Evolutionary conservation across 768 basidiomycete species (phyloP).

Genomic region (Tubosaeta sp.): DNA sequence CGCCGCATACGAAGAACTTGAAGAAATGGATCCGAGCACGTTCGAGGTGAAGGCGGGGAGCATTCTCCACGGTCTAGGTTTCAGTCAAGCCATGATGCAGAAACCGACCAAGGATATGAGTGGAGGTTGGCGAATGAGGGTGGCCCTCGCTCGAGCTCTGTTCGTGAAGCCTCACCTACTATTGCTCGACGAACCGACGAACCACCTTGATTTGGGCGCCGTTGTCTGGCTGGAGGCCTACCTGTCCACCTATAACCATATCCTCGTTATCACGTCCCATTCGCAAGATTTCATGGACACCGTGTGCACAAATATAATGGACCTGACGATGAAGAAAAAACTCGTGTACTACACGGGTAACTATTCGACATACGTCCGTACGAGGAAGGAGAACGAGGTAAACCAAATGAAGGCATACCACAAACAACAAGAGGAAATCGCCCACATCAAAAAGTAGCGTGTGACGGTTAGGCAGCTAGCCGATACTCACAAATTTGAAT

Average conservation of each 20-base stretch:
- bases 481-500: constrained; percentile 5
- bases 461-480: background rate
- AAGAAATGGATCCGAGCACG: constrained; percentile 92
- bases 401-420: constrained; percentile 99
- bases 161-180: constrained; percentile 96
- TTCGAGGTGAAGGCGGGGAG: constrained; percentile 96
- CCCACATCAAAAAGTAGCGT: constrained; percentile 92
- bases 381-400: constrained; percentile 95
- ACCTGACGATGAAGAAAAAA: constrained; percentile 88
- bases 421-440: constrained; percentile 98
- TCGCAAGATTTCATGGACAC: constrained; percentile 99
- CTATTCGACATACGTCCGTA: constrained; percentile 95
- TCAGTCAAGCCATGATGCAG: constrained; percentile 87
- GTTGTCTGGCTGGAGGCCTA: constrained; percentile 99
- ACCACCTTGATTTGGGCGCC: constrained; percentile 93
- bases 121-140: constrained; percentile 99
- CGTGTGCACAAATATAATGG: constrained; percentile 98
- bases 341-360: constrained; percentile 94
- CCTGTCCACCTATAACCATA: constrained; percentile 96
- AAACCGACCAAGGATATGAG: constrained; percentile 98
- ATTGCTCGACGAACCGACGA: constrained; percentile 89
- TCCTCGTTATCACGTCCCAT: constrained; percentile 95
- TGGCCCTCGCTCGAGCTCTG: constrained; percentile 91
- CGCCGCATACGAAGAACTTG: constrained; percentile 88
- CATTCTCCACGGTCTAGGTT: constrained; percentile 97